Evolutionary conservation across 164 flowering plant species (phyloP).

Genomic region (Liquidambar formosana): DNA sequence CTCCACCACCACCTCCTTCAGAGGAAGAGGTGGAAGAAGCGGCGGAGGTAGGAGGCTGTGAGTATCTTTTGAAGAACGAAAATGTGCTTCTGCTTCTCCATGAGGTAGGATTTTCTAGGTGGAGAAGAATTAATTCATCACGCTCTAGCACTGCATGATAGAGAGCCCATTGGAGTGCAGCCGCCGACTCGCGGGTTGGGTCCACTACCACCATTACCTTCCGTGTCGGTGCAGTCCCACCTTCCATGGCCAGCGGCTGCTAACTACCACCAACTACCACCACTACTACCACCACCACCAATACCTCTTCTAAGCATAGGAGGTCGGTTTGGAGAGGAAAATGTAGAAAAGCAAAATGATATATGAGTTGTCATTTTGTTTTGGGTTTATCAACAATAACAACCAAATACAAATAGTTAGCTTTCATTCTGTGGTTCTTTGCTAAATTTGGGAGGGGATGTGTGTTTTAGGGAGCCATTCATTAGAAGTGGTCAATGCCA

Average conservation of each 20-base stretch:
- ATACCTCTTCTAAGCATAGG: neutral
- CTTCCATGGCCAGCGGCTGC: conserved; percentile 18
- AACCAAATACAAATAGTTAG: neutral
- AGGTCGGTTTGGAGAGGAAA: neutral
- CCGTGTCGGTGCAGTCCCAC: conserved; percentile 18
- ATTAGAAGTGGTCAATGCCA: conserved; percentile 6
- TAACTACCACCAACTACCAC: conserved; percentile 11
- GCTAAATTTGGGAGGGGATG: neutral
- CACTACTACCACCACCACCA: neutral
- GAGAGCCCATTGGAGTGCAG: conserved; percentile 62
- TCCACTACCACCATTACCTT: conserved; percentile 65
- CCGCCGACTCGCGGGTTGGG: conserved; percentile 57
- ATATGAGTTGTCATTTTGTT: conserved; percentile 4
- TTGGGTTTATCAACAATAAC: conserved; percentile 5
- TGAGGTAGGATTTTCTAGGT: conserved; percentile 37
- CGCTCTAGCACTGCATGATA: conserved; percentile 55
- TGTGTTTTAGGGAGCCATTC: too few relatives aligned
- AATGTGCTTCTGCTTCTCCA: conserved; percentile 46
- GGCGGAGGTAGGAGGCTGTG: neutral
- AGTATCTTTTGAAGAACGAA: conserved; percentile 37
- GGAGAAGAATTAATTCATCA: conserved; percentile 63
- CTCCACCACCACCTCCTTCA: conserved; percentile 13
- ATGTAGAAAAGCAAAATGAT: neutral
- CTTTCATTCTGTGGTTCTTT: conserved; percentile 9
- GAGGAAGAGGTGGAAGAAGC: conserved; percentile 1